These are phyloP conservation scores for Ceratopteris richardii DNA, from an alignment of 75 land plant species.

Conservation along the genomic window DNA sequence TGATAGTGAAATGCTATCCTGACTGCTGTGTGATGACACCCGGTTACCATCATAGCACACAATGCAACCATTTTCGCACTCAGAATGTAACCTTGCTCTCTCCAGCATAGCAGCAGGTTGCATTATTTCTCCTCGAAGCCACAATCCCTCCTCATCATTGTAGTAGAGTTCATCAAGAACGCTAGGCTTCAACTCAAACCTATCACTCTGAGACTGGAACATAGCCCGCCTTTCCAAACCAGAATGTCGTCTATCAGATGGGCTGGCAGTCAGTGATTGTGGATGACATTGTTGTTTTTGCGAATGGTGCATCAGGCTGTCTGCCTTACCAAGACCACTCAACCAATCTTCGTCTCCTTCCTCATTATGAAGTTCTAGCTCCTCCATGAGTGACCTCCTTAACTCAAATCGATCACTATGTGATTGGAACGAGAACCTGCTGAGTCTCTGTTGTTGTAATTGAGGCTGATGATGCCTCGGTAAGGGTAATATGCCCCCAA, in stretches of 20 bases:
- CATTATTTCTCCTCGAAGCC: not conserved
- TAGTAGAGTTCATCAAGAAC: not conserved
- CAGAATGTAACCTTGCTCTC: not conserved
- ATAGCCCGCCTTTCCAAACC: not conserved
- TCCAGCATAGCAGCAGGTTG: not conserved
- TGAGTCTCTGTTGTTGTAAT: not conserved
- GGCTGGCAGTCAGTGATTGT: not conserved
- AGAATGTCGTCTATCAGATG: not conserved
- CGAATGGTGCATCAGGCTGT: not conserved
- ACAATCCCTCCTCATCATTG: not conserved
- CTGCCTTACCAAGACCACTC: not conserved
- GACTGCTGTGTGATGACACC: not conserved
- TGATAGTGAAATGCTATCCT: not conserved
- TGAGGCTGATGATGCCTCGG: not conserved
- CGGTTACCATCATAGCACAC: not conserved
- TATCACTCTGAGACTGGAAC: constrained; percentile 3
- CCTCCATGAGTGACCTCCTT: not conserved
- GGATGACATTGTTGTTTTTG: not conserved
- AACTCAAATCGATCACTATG: constrained; percentile 3
- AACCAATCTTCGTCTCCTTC: constrained; percentile 2
- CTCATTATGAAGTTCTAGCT: not conserved
- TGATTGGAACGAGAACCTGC: not conserved
- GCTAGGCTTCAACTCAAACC: constrained; percentile 5
- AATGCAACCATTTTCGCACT: not conserved
- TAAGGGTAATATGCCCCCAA: not conserved